These are phyloP conservation scores for Tuber magnatum DNA, from an alignment of 495 filamentous ascomycete species.

Conservation along the genomic window DNA sequence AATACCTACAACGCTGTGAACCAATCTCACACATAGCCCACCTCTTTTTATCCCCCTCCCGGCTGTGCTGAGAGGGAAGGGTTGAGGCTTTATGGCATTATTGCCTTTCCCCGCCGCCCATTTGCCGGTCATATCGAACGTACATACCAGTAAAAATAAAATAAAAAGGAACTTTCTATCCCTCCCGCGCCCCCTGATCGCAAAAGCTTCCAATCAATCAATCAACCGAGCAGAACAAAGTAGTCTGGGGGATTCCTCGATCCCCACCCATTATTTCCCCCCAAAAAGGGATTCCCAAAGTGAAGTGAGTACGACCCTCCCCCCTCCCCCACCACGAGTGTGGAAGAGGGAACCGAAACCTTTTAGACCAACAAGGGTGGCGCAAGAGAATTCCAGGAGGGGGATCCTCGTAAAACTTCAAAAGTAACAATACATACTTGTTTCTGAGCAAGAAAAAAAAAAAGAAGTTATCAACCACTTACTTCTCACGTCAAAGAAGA, in stretches of 20 bases:
- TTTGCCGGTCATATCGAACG: constrained; percentile 25
- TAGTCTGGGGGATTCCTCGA: neutral
- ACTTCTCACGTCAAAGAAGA: neutral
- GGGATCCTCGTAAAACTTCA: neutral
- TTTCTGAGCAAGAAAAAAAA: neutral
- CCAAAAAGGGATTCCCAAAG: constrained; percentile 5
- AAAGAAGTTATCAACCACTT: neutral
- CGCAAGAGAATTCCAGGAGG: neutral
- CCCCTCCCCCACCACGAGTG: constrained; percentile 10
- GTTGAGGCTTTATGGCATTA: constrained; percentile 36
- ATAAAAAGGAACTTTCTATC: neutral
- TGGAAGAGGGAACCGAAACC: neutral
- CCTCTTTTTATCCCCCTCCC: neutral
- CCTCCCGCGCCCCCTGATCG: neutral
- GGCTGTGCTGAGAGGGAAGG: neutral
- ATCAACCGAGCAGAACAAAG: neutral
- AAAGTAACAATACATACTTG: neutral
- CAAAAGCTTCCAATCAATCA: constrained; percentile 3
- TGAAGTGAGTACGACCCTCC: constrained; percentile 13
- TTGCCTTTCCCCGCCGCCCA: constrained; percentile 24
- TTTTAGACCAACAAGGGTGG: neutral
- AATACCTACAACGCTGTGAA: neutral
- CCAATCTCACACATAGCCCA: neutral
- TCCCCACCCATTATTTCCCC: neutral
- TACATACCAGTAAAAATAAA: neutral